phyloP scores from a whole-genome alignment of 345 rosid species.

The Syzygium aqueum region DNA sequence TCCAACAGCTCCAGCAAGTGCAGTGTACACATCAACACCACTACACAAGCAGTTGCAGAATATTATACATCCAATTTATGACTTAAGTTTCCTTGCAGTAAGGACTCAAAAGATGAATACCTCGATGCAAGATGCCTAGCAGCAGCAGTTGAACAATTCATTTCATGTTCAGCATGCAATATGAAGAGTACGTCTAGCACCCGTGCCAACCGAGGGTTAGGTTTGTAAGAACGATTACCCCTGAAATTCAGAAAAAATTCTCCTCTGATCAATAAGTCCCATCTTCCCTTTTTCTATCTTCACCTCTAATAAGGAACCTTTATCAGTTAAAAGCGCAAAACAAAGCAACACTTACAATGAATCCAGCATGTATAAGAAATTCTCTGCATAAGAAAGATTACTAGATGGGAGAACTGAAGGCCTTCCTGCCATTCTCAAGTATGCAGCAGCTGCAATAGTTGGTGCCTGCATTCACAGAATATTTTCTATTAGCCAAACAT shows the following conservation, averaged over 20 bases:
- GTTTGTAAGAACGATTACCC: conserved; percentile 76
- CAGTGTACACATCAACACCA: conserved; percentile 90
- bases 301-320: neutral
- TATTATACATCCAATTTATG: neutral
- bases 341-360: conserved; percentile 49
- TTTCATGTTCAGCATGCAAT: conserved; percentile 96
- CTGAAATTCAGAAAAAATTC: conserved; percentile 17
- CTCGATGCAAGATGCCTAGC: conserved; percentile 97
- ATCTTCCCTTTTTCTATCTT: neutral
- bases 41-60: conserved; percentile 25
- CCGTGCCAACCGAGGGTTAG: conserved; percentile 88
- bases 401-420: conserved; percentile 93
- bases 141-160: conserved; percentile 96
- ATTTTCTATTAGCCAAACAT: neutral
- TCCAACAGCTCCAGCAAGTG: conserved; percentile 94
- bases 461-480: conserved; percentile 47
- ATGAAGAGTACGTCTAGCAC: conserved; percentile 86
- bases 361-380: conserved; percentile 93
- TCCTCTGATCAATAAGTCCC: neutral
- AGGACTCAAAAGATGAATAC: conserved; percentile 20
- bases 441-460: conserved; percentile 95
- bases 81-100: neutral
- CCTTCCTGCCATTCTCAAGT: conserved; percentile 93
- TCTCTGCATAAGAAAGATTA: conserved; percentile 85
- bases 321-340: neutral